Conservation (phyloP, 495 filamentous ascomycete species). For the Echria macrotheca region DNA sequence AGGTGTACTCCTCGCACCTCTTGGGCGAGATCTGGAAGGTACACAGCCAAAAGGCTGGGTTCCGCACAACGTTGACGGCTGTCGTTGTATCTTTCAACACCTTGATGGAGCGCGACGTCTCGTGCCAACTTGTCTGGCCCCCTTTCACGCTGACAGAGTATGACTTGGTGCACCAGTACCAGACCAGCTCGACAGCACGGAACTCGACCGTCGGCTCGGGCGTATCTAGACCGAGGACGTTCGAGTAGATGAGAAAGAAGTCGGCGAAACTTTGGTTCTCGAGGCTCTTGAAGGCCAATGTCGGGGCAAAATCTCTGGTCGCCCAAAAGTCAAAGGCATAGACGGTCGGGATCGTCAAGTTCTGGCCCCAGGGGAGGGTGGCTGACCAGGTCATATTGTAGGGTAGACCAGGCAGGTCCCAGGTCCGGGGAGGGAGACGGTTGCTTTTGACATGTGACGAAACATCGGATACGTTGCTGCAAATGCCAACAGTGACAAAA, state of each 20-base stretch:
- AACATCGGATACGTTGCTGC: slow-evolving; percentile 4
- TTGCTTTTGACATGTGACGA: background rate
- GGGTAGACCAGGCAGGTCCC: background rate
- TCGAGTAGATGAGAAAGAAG: slow-evolving; percentile 4
- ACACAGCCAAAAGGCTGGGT: background rate
- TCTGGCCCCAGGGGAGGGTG: background rate
- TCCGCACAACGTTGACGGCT: background rate
- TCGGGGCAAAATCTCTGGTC: background rate
- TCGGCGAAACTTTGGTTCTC: slow-evolving; percentile 1
- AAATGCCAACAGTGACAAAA: slow-evolving; percentile 3
- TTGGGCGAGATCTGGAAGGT: background rate
- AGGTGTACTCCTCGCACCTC: background rate
- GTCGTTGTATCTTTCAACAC: background rate
- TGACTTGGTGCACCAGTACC: slow-evolving; percentile 5
- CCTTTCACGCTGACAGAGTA: background rate
- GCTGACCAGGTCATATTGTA: slow-evolving; percentile 1
- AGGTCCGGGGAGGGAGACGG: background rate
- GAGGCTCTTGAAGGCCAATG: background rate
- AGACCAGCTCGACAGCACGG: background rate
- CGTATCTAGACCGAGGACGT: background rate
- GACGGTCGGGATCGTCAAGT: background rate
- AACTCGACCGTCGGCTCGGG: background rate
- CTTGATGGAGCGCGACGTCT: background rate
- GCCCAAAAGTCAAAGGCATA: slow-evolving; percentile 2
- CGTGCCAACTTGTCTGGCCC: background rate